A percentile compares a stretch with the other conserved stretches of the same genome.
These are phyloP conservation scores for Alternaria triticimaculans DNA, from an alignment of 2,329 filamentous ascomycete species.

Conservation along the genomic window DNA sequence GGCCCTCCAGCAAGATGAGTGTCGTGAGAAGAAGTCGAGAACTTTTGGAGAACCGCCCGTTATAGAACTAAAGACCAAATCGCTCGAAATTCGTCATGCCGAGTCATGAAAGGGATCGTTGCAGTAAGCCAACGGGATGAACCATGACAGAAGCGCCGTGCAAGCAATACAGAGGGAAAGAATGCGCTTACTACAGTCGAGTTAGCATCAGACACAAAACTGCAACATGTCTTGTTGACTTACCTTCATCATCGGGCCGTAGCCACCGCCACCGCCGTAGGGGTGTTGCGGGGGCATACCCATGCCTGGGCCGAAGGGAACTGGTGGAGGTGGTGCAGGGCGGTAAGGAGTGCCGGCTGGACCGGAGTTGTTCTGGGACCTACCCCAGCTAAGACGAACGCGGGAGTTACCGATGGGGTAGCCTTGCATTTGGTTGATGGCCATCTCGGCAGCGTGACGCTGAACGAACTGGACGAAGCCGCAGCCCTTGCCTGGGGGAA, in stretches of 20 bases:
- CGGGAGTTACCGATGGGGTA: constrained; percentile 99
- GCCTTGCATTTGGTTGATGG: constrained; percentile 99
- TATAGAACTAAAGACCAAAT: constrained; percentile 44
- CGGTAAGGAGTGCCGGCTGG: constrained; percentile 95
- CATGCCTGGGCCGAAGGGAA: constrained; percentile 68
- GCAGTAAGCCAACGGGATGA: constrained; percentile 43
- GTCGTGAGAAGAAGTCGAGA: constrained; percentile 46
- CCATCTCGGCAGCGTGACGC: constrained; percentile 98
- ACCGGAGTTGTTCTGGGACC: constrained; percentile 98
- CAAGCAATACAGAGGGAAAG: constrained; percentile 45
- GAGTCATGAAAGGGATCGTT: constrained; percentile 48
- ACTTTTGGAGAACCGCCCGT: constrained; percentile 50
- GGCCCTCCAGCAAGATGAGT: constrained; percentile 44
- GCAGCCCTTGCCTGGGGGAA: constrained; percentile 97
- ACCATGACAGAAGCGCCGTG: constrained; percentile 45
- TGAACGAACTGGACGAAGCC: constrained; percentile 99
- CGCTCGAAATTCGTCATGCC: constrained; percentile 47
- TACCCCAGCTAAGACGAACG: constrained; percentile 95
- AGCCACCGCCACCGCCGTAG: constrained; percentile 60
- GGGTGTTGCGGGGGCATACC: constrained; percentile 69
- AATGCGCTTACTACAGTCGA: constrained; percentile 45
- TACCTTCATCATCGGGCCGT: constrained; percentile 74
- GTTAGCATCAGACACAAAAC: constrained; percentile 19
- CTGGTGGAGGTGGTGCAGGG: constrained; percentile 82
- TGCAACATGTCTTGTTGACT: constrained; percentile 4